Evolutionary conservation across 2,329 filamentous ascomycete species (phyloP).

Genomic region (Penicillium verrucosum): DNA sequence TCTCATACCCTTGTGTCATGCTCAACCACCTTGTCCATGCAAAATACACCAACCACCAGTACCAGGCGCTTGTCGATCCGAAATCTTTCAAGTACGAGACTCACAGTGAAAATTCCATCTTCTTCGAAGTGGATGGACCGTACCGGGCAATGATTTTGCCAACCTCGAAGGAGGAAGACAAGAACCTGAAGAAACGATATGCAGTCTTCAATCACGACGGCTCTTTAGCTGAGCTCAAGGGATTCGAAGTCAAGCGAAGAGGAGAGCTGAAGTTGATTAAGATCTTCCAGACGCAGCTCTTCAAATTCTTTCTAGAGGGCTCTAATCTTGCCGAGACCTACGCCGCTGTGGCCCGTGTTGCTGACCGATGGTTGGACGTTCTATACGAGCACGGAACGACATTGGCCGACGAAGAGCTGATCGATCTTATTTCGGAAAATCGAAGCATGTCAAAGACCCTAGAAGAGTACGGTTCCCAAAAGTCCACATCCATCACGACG

Average conservation of each 20-base stretch:
- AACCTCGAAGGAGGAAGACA: constrained; percentile 97
- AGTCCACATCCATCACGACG: constrained; percentile 99
- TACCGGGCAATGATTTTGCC: constrained; percentile 97
- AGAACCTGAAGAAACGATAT: constrained; percentile 98
- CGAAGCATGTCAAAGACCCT: constrained; percentile 96
- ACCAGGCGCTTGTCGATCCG: constrained; percentile 81
- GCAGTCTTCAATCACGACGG: constrained; percentile 99
- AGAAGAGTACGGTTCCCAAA: constrained; percentile 91
- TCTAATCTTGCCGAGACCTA: constrained; percentile 86
- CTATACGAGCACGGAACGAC: constrained; percentile 83
- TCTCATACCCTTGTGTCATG: constrained; percentile 99
- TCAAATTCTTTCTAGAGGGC: constrained; percentile 98
- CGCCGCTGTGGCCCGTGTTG: constrained; percentile 84
- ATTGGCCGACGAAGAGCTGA: constrained; percentile 91
- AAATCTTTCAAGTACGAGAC: constrained; percentile 87
- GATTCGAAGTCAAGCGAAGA: constrained; percentile 95
- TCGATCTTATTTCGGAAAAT: constrained; percentile 99
- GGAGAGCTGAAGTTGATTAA: constrained; percentile 99
- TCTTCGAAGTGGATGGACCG: constrained; percentile 97
- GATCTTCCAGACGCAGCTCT: constrained; percentile 98
- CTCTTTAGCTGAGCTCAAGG: constrained; percentile 89
- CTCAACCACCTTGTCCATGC: constrained; percentile 95
- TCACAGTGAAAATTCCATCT: constrained; percentile 97
- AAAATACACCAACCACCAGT: constrained; percentile 95
- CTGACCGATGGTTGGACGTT: constrained; percentile 95